Evolutionary conservation across 306 rosid genomes (phyloP).

Genomic region (Malus fusca): DNA sequence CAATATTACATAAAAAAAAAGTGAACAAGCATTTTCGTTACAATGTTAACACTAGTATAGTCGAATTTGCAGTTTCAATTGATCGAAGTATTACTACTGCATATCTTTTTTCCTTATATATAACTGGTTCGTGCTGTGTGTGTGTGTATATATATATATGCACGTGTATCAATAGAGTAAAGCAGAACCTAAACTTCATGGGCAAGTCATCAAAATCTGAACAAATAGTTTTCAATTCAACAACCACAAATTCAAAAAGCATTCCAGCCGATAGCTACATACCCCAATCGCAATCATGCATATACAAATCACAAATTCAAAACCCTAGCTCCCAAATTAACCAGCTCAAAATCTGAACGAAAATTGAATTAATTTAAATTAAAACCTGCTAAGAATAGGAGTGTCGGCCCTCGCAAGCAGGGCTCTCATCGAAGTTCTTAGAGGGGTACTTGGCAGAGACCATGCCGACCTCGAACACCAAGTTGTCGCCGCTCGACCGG

Average conservation of each 20-base stretch:
- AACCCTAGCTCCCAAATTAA: not conserved
- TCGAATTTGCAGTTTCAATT: too few relatives aligned
- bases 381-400: constrained; percentile 61
- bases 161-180: not conserved
- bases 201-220: not conserved
- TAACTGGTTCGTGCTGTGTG: too few relatives aligned
- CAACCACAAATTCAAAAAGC: not conserved
- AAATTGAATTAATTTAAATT: not conserved
- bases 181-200: not conserved
- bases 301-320: not conserved
- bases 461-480: constrained; percentile 87
- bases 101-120: too few relatives aligned
- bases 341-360: too few relatives aligned
- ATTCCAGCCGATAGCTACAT: not conserved
- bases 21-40: too few relatives aligned
- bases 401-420: constrained; percentile 72
- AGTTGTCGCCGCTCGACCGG: constrained; percentile 62
- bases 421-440: constrained; percentile 63
- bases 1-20: too few relatives aligned
- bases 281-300: not conserved
- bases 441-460: constrained; percentile 73
- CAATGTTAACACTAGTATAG: too few relatives aligned
- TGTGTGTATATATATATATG: too few relatives aligned
- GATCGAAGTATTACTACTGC: too few relatives aligned
- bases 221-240: not conserved